Percentiles rank a stretch among this genome's conserved stretches.
Conservation (phyloP, 2,329 filamentous ascomycete genomes). For the Trichoderma asperellum region DNA sequence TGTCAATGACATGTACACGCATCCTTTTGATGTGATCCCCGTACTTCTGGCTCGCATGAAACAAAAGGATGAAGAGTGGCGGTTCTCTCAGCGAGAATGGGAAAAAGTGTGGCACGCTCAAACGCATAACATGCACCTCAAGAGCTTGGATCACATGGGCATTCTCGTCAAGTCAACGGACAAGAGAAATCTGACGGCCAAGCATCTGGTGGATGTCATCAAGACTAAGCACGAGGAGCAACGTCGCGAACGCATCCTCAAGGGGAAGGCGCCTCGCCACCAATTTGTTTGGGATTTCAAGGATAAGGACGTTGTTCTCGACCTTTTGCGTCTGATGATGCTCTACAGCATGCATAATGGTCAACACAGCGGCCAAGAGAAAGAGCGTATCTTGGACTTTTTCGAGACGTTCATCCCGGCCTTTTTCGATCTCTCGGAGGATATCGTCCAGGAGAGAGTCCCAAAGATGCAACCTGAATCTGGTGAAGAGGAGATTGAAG, state of each 20-base stretch:
- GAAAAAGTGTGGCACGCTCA: slow-evolving; percentile 98
- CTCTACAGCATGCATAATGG: slow-evolving; percentile 69
- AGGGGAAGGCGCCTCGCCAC: slow-evolving; percentile 64
- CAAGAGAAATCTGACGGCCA: slow-evolving; percentile 88
- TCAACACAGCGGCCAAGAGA: slow-evolving; percentile 72
- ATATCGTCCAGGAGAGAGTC: slow-evolving; percentile 68
- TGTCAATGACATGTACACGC: slow-evolving; percentile 81
- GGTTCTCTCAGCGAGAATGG: slow-evolving; percentile 95
- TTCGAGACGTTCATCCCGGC: slow-evolving; percentile 75
- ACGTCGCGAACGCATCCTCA: slow-evolving; percentile 69
- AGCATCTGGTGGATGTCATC: slow-evolving; percentile 87
- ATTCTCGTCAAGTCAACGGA: slow-evolving; percentile 86
- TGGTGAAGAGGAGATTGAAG: slow-evolving; percentile 77
- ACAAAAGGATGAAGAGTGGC: slow-evolving; percentile 97
- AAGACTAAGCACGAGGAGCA: slow-evolving; percentile 93
- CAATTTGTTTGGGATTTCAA: slow-evolving; percentile 78
- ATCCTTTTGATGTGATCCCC: slow-evolving; percentile 85
- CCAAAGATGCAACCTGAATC: slow-evolving; percentile 71
- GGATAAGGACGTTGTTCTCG: slow-evolving; percentile 69
- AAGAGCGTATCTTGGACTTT: slow-evolving; percentile 74
- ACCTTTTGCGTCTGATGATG: slow-evolving; percentile 65
- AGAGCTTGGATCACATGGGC: slow-evolving; percentile 95
- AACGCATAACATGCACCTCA: slow-evolving; percentile 92
- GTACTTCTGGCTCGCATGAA: slow-evolving; percentile 88
- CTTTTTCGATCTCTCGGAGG: slow-evolving; percentile 76